Base-by-base conservation (phyloP, 140 eudicot genomes). In the Bidens hawaiensis region DNA sequence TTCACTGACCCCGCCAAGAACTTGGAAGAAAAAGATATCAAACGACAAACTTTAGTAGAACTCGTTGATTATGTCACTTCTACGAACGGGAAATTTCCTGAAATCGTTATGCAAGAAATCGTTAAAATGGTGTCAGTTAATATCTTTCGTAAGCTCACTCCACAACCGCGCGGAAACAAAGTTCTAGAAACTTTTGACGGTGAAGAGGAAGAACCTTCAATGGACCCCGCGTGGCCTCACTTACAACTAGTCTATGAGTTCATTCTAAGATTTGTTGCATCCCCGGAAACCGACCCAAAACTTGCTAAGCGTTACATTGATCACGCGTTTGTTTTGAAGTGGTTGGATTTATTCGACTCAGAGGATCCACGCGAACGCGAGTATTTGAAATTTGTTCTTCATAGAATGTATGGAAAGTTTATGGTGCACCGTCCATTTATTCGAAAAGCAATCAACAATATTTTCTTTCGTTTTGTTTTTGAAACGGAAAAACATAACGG, bases 401-500 rank as follows among this genome's bases (percentile, higher is more conserved):
- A 85, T 71, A 72, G 94, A 30, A 79, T 85, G 77, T 85, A 85
- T 13, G 94, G 94, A 18, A 85, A 85, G 70, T 85, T 81, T 36
- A 85, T 85, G 94, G 94, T 85, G 15, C 94, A 81, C 48, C 88
- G 94, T 38, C 89, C 94, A 0, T 86, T 73, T 65, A 82, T 86
- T 42, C 53, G 95, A 64, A 86, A 86, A 77, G 75, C 90, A 4
- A 86, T 86, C 72, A 82, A 86, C 68, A 79, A 86, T 33, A 86
- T 86, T 47, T 82, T 86, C 23, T 85, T 74, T 18, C 84, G 86
- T 4, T 85, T 85, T 19, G 82, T 85, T 46, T 82, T 85, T 43
- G 94, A 85, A 63, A 85, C 94, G 9, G 94, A 82, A 73, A 85
- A 85, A 47, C 94, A 85, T 76, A 85, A 85, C 31, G 94, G 94